A percentile compares a stretch with the other conserved stretches of the same genome.
Conservation (phyloP, 352 stramenopile species). For the Globisporangium uncinulatum region DNA sequence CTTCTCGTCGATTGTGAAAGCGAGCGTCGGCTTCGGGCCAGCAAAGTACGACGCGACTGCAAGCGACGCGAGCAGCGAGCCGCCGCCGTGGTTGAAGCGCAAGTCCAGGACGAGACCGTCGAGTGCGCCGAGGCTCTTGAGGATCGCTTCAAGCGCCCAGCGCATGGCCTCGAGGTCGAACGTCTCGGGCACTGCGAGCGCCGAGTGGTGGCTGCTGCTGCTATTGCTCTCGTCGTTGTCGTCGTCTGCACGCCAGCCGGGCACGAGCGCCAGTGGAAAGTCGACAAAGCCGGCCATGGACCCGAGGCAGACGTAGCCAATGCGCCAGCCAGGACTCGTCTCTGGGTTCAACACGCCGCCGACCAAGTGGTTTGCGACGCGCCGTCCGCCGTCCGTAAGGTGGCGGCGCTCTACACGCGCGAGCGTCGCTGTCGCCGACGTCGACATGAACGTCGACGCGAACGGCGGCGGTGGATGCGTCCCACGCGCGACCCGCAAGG, state of each 20-base stretch:
- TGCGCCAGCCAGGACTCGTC: constrained; percentile 69
- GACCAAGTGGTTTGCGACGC: constrained; percentile 62
- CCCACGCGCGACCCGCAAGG: constrained; percentile 40
- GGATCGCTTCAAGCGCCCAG: constrained; percentile 80
- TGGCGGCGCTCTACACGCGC: constrained; percentile 47
- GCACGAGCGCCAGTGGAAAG: constrained; percentile 63
- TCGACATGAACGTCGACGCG: constrained; percentile 21
- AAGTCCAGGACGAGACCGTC: constrained; percentile 74
- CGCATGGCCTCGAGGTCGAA: constrained; percentile 86
- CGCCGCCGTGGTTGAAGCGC: constrained; percentile 69
- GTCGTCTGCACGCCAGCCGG: constrained; percentile 27
- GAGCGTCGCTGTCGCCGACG: constrained; percentile 20
- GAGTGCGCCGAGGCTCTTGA: constrained; percentile 50
- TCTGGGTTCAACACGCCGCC: constrained; percentile 67
- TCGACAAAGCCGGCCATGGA: constrained; percentile 81
- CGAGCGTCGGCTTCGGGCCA: constrained; percentile 31
- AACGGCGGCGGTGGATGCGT: neutral
- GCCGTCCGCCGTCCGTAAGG: constrained; percentile 42
- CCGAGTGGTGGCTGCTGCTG: neutral
- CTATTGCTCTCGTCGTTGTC: constrained; percentile 5
- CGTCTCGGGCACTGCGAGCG: constrained; percentile 58
- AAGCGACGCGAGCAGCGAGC: constrained; percentile 54
- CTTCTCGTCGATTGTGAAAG: constrained; percentile 69
- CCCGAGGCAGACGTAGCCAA: constrained; percentile 67
- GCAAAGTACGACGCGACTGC: constrained; percentile 73